Evolutionary conservation across 2,329 filamentous ascomycete species (phyloP).

Genomic region (Chaetomiaceae sp.): DNA sequence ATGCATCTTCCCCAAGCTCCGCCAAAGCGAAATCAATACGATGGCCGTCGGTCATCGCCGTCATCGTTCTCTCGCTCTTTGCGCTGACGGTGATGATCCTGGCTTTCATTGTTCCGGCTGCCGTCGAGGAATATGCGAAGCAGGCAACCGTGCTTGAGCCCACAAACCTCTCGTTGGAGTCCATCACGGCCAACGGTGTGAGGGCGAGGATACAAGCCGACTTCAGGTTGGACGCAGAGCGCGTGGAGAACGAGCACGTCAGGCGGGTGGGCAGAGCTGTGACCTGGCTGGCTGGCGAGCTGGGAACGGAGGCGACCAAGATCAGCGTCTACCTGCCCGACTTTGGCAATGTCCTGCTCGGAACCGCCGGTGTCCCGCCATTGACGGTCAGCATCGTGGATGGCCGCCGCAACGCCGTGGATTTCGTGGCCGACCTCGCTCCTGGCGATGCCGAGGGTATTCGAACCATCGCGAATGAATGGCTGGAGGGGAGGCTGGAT

Average conservation of each 20-base stretch:
- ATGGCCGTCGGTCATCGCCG: slow-evolving; percentile 76
- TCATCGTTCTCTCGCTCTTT: slow-evolving; percentile 56
- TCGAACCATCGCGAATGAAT: slow-evolving; percentile 77
- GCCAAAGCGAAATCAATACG: slow-evolving; percentile 40
- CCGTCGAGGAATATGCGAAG: slow-evolving; percentile 80
- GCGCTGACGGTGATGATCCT: slow-evolving; percentile 65
- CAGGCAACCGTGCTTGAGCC: slow-evolving; percentile 77
- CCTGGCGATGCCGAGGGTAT: slow-evolving; percentile 74
- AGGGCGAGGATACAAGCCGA: slow-evolving; percentile 74
- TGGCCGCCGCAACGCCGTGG: slow-evolving; percentile 67
- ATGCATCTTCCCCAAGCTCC: slow-evolving; percentile 20
- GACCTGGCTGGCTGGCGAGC: slow-evolving; percentile 72
- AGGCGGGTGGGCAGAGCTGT: slow-evolving; percentile 69
- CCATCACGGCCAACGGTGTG: slow-evolving; percentile 72
- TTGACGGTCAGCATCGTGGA: slow-evolving; percentile 72
- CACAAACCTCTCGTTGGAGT: slow-evolving; percentile 76
- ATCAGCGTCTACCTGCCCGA: slow-evolving; percentile 77
- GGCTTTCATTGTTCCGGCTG: slow-evolving; percentile 74
- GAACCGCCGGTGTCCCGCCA: slow-evolving; percentile 68
- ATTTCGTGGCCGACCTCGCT: slow-evolving; percentile 69
- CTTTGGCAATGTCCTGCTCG: slow-evolving; percentile 70
- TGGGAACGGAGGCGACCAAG: slow-evolving; percentile 66
- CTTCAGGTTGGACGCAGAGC: slow-evolving; percentile 71
- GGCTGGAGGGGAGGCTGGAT: slow-evolving; percentile 71
- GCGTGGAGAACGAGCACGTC: slow-evolving; percentile 64